Evolutionary conservation across 352 stramenopile genomes (phyloP).

Genomic region (Blastocystis sp.): DNA sequence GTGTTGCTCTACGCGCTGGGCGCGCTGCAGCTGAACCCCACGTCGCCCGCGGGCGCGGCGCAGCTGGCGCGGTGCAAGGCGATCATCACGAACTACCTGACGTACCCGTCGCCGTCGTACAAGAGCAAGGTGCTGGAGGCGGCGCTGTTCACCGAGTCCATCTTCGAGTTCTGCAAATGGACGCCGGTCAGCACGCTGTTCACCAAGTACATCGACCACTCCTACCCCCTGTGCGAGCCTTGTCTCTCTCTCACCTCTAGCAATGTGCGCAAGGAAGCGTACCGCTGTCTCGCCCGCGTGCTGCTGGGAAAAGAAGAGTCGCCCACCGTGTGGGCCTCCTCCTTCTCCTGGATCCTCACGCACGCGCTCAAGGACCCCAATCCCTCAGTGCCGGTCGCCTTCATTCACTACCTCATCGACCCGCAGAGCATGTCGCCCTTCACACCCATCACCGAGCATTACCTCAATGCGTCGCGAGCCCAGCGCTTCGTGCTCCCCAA

Average conservation of each 20-base stretch:
- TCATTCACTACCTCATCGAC: constrained; percentile 43
- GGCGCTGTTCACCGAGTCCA: constrained; percentile 3
- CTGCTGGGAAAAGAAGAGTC: constrained; percentile 28
- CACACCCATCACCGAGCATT: constrained; percentile 1
- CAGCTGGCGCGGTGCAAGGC: constrained; percentile 4
- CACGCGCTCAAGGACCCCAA: not conserved
- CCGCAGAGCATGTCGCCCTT: constrained; percentile 2
- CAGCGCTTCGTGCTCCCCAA: not conserved
- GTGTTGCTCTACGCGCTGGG: constrained; percentile 15
- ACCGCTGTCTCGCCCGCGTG: constrained; percentile 21
- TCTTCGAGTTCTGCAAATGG: constrained; percentile 18
- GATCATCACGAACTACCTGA: constrained; percentile 26
- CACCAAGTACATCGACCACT: constrained; percentile 27
- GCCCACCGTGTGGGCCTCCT: not conserved
- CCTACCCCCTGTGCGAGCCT: not conserved
- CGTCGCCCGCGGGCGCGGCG: not conserved
- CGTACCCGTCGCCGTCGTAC: constrained; percentile 24
- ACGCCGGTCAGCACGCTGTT: constrained; percentile 9
- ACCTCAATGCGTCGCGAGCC: constrained; percentile 15
- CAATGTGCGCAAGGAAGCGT: constrained; percentile 15
- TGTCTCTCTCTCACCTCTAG: not conserved
- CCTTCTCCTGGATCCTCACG: constrained; percentile 21
- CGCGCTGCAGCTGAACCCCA: not conserved
- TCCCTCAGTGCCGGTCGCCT: constrained; percentile 25
- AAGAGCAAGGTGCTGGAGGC: constrained; percentile 24